Percentiles rank a stretch among this genome's conserved stretches.
phyloP scores from a whole-genome alignment of 1,139 yeast species.

The Candida neerlandica region DNA sequence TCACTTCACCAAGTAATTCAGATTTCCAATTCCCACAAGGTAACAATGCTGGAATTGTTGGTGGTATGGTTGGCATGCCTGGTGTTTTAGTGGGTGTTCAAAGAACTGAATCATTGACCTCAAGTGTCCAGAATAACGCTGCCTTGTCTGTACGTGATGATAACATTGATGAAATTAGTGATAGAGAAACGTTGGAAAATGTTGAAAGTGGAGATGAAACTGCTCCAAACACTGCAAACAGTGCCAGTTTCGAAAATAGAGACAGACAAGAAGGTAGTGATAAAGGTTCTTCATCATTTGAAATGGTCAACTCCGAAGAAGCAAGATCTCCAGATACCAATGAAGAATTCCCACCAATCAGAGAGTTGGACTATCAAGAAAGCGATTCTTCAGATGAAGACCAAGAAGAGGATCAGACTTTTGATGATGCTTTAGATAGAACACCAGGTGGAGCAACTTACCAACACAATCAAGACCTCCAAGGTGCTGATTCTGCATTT shows the following conservation, averaged over 20 bases:
- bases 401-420: conserved; percentile 29
- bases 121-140: conserved; percentile 90
- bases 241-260: conserved; percentile 16
- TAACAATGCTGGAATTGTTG: conserved; percentile 34
- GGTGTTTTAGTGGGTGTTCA: conserved; percentile 51
- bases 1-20: conserved; percentile 58
- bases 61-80: conserved; percentile 51
- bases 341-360: conserved; percentile 72
- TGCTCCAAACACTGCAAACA: conserved; percentile 20
- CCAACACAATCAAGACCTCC: conserved; percentile 11
- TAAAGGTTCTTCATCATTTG: conserved; percentile 51
- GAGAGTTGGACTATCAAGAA: conserved; percentile 64
- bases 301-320: conserved; percentile 55
- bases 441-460: background rate
- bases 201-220: conserved; percentile 22
- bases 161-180: conserved; percentile 58
- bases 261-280: conserved; percentile 36
- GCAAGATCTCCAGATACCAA: conserved; percentile 22
- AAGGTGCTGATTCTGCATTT: conserved; percentile 9
- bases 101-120: conserved; percentile 78
- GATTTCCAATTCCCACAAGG: conserved; percentile 57
- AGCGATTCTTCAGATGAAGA: conserved; percentile 47
- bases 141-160: conserved; percentile 87
- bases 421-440: conserved; percentile 44
- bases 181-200: conserved; percentile 56